Percentiles rank a stretch among this genome's conserved stretches.
Evolutionary conservation across 192 early-diverging fungal species (phyloP).

Genomic region (Backusella tuberculispora): DNA sequence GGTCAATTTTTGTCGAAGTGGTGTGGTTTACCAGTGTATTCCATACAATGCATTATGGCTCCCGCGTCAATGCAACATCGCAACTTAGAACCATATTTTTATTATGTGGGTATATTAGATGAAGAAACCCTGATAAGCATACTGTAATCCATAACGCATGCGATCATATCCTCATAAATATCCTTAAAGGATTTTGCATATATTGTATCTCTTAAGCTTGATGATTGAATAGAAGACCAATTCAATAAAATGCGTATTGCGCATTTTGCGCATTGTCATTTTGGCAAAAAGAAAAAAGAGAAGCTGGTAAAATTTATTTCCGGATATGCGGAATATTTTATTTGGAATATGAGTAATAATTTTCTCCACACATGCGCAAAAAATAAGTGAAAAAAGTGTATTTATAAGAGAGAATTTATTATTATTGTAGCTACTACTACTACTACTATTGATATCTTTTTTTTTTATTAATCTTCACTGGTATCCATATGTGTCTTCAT

Average conservation of each 20-base stretch:
- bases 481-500: constrained; percentile 29
- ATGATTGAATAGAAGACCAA: too few species aligned
- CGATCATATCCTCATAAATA: background rate
- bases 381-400: background rate
- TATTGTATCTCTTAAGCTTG: background rate
- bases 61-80: background rate
- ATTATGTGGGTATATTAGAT: constrained; percentile 7
- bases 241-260: background rate
- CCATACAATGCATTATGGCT: constrained; percentile 2
- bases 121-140: background rate
- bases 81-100: constrained; percentile 8
- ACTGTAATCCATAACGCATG: background rate
- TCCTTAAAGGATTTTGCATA: constrained; percentile 6
- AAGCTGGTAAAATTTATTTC: constrained; percentile 1
- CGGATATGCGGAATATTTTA: background rate
- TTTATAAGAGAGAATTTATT: too few species aligned
- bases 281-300: too few species aligned
- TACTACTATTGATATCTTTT: too few species aligned
- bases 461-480: background rate
- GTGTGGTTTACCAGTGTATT: background rate
- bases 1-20: constrained; percentile 1
- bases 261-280: constrained; percentile 6
- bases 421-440: too few species aligned
- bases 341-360: constrained; percentile 4
- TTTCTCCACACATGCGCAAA: background rate